Evolutionary conservation across 306 rosid genomes (phyloP).

Genomic region (Fragaria nilgerrensis): DNA sequence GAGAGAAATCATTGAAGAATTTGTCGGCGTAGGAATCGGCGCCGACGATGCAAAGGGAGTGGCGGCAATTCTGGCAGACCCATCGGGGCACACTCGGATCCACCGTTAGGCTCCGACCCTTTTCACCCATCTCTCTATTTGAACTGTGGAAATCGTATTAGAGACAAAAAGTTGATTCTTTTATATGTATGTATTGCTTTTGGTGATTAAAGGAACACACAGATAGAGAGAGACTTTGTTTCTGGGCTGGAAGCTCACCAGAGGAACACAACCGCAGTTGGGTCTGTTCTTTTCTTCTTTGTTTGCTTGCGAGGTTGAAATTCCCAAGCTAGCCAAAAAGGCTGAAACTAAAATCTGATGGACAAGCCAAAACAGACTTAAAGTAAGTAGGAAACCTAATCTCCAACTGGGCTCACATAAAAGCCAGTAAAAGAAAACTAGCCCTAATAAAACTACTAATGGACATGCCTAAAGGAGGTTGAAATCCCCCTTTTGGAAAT

Average conservation of each 20-base stretch:
- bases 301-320: neutral
- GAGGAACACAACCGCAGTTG: neutral
- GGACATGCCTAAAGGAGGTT: no score
- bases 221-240: neutral
- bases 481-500: no score
- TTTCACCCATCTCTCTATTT: slow-evolving; percentile 37
- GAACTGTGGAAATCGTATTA: neutral
- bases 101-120: slow-evolving; percentile 67
- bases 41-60: slow-evolving; percentile 73
- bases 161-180: neutral
- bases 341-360: no score
- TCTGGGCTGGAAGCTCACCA: slow-evolving; percentile 4
- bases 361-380: no score
- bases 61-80: slow-evolving; percentile 92
- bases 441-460: no score
- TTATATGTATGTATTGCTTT: no score
- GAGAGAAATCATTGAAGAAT: slow-evolving; percentile 68
- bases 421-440: no score
- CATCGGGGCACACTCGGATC: slow-evolving; percentile 82
- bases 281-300: neutral
- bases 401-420: no score
- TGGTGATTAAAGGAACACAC: neutral
- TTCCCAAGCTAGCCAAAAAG: no score
- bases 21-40: slow-evolving; percentile 87
- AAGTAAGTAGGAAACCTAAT: no score